A percentile compares a stretch with the other conserved stretches of the same genome.
phyloP scores from a whole-genome alignment of 2,329 filamentous ascomycete genomes.

The Cladosporium sp. region DNA sequence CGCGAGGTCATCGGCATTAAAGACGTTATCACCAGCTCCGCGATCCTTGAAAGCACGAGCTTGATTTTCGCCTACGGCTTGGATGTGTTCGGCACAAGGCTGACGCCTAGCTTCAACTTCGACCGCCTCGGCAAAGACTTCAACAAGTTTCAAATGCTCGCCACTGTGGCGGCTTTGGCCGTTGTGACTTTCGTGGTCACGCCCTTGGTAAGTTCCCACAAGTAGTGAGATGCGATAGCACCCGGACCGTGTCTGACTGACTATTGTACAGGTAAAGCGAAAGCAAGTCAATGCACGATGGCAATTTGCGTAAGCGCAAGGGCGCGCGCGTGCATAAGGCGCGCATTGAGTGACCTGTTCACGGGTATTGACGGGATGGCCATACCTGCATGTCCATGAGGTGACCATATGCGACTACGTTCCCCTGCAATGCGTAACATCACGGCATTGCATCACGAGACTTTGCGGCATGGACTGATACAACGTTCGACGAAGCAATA shows the following conservation, averaged over 20 bases:
- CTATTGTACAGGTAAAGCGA: constrained; percentile 43
- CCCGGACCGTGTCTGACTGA: constrained; percentile 16
- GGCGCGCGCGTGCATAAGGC: too few species aligned
- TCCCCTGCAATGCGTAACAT: too few species aligned
- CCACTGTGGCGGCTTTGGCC: constrained; percentile 76
- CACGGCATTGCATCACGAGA: too few species aligned
- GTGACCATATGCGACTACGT: too few species aligned
- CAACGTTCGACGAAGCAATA: too few species aligned
- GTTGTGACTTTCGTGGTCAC: constrained; percentile 73
- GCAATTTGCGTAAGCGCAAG: constrained; percentile 39
- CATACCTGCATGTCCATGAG: too few species aligned
- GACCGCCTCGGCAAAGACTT: constrained; percentile 93
- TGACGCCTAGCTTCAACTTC: constrained; percentile 85
- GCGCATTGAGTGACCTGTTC: too few species aligned
- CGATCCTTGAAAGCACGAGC: constrained; percentile 86
- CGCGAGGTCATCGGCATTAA: constrained; percentile 75
- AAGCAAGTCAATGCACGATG: constrained; percentile 67
- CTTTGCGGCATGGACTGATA: too few species aligned
- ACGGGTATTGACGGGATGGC: too few species aligned
- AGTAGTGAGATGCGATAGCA: neutral
- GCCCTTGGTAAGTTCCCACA: constrained; percentile 67
- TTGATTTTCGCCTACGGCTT: constrained; percentile 83
- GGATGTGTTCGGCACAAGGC: constrained; percentile 82
- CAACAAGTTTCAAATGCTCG: constrained; percentile 79
- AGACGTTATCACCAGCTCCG: constrained; percentile 69